Base-by-base conservation (phyloP, 345 rosid species). In the Linum usitatissimum region DNA sequence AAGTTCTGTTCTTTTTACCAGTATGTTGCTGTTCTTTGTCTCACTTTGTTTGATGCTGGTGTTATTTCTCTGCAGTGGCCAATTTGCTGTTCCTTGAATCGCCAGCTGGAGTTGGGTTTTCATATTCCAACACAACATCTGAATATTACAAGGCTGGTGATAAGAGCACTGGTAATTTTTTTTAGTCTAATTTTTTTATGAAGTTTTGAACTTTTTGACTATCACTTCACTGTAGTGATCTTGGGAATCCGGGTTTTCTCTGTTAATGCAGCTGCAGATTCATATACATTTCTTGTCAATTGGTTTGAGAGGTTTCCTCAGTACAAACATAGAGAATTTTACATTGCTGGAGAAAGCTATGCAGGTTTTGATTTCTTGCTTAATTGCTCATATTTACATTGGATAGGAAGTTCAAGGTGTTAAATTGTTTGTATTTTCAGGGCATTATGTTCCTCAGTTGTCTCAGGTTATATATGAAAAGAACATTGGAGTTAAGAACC, bases 231-330 rank as follows among this genome's bases (percentile, higher is more conserved):
- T 59, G 36, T 28, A 20, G 13, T 59, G 30, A 12, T 65, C 53
- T 20, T 67, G 30, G 67, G 60, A 36, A 67, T 57, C 66, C 51
- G 55, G 45, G 57, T 30, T 64, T 56, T 53, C 38, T 4, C 38
- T 55, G 63, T 60, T 54, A 39, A 71, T 81, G 61, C 62, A 93
- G 99, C 99, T 73, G 97, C 86, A 81, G 97, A 93, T 77, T 73
- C 99, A 20, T 87, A 90, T 66, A 64, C 34, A 61, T 90, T 93
- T 79, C 81, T 90, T 40, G 75, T 86, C 70, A 83, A 80, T 55
- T 93, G 99, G 99, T 80, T 90, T 2, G 90, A 93, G 74, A 86
- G 95, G 81, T 90, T 93, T 78, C 97, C 97, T 0, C 95, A 87
- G 56, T 93, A 93, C 83, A 87, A 93, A 75, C 89, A 81, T 62